Percentiles rank a stretch among this genome's conserved stretches.
Conservation (phyloP, 1,284 basidiomycete genomes). For the Papiliotrema terrestris region DNA sequence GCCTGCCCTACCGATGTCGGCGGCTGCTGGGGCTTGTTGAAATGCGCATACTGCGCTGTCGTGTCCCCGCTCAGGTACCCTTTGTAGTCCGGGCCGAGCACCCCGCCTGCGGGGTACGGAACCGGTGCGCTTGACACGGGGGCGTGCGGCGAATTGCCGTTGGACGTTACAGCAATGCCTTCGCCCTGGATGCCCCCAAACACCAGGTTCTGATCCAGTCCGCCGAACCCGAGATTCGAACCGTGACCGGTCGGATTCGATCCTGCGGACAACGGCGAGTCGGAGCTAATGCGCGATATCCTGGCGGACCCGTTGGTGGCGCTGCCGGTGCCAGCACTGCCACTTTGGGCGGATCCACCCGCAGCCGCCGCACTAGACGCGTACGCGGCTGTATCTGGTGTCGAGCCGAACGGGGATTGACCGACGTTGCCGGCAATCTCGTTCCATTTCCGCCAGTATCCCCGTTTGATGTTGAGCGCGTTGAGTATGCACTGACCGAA, state of each 20-base stretch:
- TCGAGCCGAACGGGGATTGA: constrained; percentile 26
- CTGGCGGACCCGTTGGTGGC: not conserved
- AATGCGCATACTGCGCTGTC: no score
- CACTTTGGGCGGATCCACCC: not conserved
- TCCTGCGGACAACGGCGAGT: not conserved
- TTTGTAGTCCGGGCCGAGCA: no score
- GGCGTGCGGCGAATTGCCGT: no score
- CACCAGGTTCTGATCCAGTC: no score
- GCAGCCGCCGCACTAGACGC: constrained; percentile 1
- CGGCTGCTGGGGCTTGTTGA: no score
- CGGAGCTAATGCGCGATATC: not conserved
- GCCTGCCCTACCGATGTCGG: no score
- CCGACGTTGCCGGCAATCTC: constrained; percentile 5
- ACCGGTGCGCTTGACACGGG: no score
- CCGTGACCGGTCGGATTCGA: not conserved
- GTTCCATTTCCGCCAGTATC: constrained; percentile 30
- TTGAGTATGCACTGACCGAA: constrained; percentile 37
- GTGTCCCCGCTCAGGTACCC: no score
- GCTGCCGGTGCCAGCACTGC: not conserved
- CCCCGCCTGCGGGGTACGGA: no score
- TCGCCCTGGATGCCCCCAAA: no score
- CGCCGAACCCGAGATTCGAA: no score
- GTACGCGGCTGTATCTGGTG: constrained; percentile 17
- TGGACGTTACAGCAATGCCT: no score
- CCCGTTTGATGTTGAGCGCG: constrained; percentile 45